phyloP scores from a whole-genome alignment of 495 filamentous ascomycete species.

The Hapsidospora chrysogenum region DNA sequence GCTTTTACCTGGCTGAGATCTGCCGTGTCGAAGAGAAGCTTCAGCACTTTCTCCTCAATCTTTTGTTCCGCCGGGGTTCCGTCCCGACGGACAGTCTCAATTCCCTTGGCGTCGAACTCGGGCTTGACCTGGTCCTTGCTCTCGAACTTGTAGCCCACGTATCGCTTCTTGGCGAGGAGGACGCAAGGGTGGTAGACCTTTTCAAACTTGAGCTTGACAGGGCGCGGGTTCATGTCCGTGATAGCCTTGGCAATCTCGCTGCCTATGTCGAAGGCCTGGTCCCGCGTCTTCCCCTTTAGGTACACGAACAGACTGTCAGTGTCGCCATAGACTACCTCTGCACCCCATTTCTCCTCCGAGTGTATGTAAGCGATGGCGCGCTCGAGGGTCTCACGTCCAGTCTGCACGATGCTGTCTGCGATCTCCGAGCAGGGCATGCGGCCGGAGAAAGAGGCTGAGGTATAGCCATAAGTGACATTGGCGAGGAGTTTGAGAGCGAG shows the following conservation, averaged over 20 bases:
- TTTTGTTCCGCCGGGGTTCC: constrained; percentile 93
- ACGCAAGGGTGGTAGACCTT: constrained; percentile 95
- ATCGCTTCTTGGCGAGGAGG: constrained; percentile 90
- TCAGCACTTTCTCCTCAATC: constrained; percentile 86
- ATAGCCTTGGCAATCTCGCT: constrained; percentile 82
- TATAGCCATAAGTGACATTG: constrained; percentile 97
- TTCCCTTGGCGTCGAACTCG: constrained; percentile 95
- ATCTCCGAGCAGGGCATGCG: constrained; percentile 97
- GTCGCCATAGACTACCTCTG: constrained; percentile 95
- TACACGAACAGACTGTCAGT: constrained; percentile 94
- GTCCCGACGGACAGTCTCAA: constrained; percentile 89
- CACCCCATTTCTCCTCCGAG: constrained; percentile 69
- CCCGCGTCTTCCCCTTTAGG: constrained; percentile 69
- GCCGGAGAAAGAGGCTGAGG: constrained; percentile 87
- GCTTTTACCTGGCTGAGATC: constrained; percentile 81
- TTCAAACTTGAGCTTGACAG: constrained; percentile 93
- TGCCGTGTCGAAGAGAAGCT: constrained; percentile 69
- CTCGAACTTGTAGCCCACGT: constrained; percentile 97
- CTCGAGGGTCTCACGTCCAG: constrained; percentile 84
- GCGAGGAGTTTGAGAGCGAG: constrained; percentile 92
- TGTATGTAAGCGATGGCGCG: constrained; percentile 88
- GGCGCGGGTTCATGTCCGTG: constrained; percentile 79
- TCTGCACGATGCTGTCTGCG: constrained; percentile 95
- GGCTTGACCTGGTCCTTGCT: constrained; percentile 57
- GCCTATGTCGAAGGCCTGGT: constrained; percentile 83